Evolutionary conservation across 345 rosid genomes (phyloP).

Genomic region (Arabidopsis suecica): DNA sequence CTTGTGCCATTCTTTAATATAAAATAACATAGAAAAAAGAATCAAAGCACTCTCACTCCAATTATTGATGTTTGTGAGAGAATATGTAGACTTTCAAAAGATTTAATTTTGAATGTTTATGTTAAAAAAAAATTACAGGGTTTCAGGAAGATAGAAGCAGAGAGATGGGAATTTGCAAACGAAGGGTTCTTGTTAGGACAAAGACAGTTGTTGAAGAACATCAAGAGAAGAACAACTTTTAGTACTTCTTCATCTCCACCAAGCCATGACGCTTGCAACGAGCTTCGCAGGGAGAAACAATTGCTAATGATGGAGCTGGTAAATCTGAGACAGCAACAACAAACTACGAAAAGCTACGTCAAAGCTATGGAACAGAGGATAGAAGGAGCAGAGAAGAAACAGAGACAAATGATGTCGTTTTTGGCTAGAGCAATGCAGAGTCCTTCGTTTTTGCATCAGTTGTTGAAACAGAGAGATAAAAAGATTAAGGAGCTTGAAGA

Average conservation of each 20-base stretch:
- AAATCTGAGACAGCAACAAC: constrained; percentile 79
- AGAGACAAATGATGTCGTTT: constrained; percentile 94
- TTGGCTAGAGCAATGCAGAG: constrained; percentile 79
- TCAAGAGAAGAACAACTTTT: constrained; percentile 56
- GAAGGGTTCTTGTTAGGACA: constrained; percentile 92
- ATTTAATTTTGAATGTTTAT: background rate
- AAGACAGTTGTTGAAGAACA: constrained; percentile 73
- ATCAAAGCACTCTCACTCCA: constrained; percentile 22
- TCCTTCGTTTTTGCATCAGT: constrained; percentile 70
- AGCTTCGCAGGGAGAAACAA: constrained; percentile 72
- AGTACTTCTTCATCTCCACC: constrained; percentile 14
- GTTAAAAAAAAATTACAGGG: constrained; percentile 56
- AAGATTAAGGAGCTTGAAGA: constrained; percentile 65
- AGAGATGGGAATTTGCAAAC: constrained; percentile 98
- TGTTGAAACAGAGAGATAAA: constrained; percentile 49
- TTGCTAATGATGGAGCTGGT: constrained; percentile 64
- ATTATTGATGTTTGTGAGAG: constrained; percentile 19
- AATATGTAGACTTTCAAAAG: background rate
- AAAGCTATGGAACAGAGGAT: constrained; percentile 71
- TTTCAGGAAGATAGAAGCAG: constrained; percentile 94
- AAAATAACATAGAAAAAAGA: background rate
- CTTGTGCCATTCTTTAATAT: constrained; percentile 31
- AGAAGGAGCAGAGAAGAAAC: constrained; percentile 71
- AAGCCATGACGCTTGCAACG: constrained; percentile 50
- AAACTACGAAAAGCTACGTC: constrained; percentile 55